Evolutionary conservation across 768 basidiomycete genomes (phyloP).

Genomic region (Auricularia sp.): DNA sequence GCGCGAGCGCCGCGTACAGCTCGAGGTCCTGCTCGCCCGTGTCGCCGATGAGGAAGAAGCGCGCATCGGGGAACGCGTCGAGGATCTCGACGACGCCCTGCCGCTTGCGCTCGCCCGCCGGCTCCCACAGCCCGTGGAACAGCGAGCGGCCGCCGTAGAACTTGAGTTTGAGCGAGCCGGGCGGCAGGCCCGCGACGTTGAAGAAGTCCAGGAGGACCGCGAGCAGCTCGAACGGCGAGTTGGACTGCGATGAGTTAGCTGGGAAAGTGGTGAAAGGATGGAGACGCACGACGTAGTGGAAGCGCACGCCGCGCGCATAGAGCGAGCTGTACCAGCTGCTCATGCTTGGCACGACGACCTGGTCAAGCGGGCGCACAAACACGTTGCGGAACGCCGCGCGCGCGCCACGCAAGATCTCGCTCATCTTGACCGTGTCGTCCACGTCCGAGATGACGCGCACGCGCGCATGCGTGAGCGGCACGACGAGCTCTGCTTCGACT

Average conservation of each 20-base stretch:
- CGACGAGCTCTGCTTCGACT: slow-evolving; percentile 11
- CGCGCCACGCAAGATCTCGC: slow-evolving; percentile 70
- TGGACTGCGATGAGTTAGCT: slow-evolving; percentile 72
- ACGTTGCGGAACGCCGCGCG: slow-evolving; percentile 82
- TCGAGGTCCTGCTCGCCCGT: slow-evolving; percentile 94
- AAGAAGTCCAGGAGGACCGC: slow-evolving; percentile 75
- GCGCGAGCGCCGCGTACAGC: slow-evolving; percentile 70
- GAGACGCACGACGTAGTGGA: slow-evolving; percentile 77
- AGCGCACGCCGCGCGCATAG: slow-evolving; percentile 62
- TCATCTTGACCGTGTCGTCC: slow-evolving; percentile 83
- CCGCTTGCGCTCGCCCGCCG: slow-evolving; percentile 69
- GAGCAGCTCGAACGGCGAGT: slow-evolving; percentile 77
- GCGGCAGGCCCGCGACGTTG: slow-evolving; percentile 54
- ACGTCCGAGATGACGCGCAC: slow-evolving; percentile 86
- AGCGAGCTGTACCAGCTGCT: slow-evolving; percentile 64
- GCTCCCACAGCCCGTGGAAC: slow-evolving; percentile 73
- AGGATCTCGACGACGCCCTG: slow-evolving; percentile 71
- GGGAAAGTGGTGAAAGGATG: no score
- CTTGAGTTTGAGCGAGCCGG: slow-evolving; percentile 63
- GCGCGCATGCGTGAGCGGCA: slow-evolving; percentile 46
- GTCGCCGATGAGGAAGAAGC: slow-evolving; percentile 84
- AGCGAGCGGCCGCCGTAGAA: slow-evolving; percentile 80
- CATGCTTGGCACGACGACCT: slow-evolving; percentile 76
- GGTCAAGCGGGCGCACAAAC: slow-evolving; percentile 75
- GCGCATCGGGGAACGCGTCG: slow-evolving; percentile 59